Conservation (phyloP, 768 basidiomycete genomes). For the Megacollybia marginata region DNA sequence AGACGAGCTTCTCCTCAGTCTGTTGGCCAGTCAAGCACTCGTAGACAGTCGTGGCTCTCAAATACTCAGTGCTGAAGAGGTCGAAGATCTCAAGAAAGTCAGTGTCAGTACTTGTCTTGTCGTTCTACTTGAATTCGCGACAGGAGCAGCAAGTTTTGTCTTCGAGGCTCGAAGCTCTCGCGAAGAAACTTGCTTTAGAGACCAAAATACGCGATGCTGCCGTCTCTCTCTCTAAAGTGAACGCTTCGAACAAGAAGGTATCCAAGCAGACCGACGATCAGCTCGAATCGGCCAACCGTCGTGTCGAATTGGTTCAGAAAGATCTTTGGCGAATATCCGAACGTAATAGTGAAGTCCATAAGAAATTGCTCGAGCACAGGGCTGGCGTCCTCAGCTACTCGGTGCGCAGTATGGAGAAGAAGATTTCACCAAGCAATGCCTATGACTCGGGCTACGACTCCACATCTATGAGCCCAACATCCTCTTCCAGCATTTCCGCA, state of each 20-base stretch:
- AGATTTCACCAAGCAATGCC: constrained; percentile 19
- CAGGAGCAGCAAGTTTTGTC: constrained; percentile 73
- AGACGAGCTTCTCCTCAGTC: constrained; percentile 82
- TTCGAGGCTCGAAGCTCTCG: constrained; percentile 56
- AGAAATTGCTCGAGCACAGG: constrained; percentile 70
- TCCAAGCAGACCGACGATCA: constrained; percentile 63
- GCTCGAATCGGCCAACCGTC: constrained; percentile 63
- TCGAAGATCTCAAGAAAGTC: constrained; percentile 47
- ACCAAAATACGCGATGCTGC: constrained; percentile 87
- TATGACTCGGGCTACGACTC: constrained; percentile 44
- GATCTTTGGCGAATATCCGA: constrained; percentile 67
- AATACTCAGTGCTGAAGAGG: constrained; percentile 53
- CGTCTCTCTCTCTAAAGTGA: constrained; percentile 62
- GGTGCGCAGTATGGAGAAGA: constrained; percentile 61
- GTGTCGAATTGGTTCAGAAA: constrained; percentile 62
- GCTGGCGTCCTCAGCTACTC: constrained; percentile 74
- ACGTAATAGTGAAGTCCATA: constrained; percentile 54
- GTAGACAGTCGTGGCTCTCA: constrained; percentile 84
- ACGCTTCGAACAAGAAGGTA: constrained; percentile 47
- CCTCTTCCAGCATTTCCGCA: constrained; percentile 34
- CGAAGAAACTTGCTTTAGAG: constrained; percentile 72
- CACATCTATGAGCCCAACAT: constrained; percentile 43
- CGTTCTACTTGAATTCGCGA: constrained; percentile 6
- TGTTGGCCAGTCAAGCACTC: constrained; percentile 89
- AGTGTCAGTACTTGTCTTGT: constrained; percentile 5